Percentiles rank a stretch among this genome's conserved stretches.
These are phyloP conservation scores for Fragilariopsis cylindrus DNA, from an alignment of 108 stramenopile species.

Conservation along the genomic window DNA sequence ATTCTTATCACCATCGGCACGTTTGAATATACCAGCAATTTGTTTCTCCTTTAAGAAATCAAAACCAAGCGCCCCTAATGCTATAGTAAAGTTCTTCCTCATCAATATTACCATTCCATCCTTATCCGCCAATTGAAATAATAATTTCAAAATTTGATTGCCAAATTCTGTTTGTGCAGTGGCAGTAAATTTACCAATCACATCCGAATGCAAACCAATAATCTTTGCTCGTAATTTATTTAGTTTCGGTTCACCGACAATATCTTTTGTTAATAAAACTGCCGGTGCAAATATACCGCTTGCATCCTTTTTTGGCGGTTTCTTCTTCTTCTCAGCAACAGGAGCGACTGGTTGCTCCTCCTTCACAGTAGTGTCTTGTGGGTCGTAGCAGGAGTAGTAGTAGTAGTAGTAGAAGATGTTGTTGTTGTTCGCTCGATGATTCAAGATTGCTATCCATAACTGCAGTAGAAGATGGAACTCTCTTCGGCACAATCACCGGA, in stretches of 20 bases:
- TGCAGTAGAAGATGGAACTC: conserved; percentile 13
- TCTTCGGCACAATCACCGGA: neutral
- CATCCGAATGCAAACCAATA: conserved; percentile 69
- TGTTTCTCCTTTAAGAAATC: conserved; percentile 77
- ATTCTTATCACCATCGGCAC: conserved; percentile 72
- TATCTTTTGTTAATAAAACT: conserved; percentile 53
- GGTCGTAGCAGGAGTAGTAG: neutral
- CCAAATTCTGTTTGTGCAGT: conserved; percentile 70
- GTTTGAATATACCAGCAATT: conserved; percentile 61
- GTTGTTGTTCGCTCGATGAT: neutral
- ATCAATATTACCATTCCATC: conserved; percentile 64
- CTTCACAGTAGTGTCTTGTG: neutral
- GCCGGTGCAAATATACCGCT: conserved; percentile 76
- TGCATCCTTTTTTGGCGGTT: conserved; percentile 6
- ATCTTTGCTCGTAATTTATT: conserved; percentile 78
- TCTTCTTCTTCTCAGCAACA: conserved; percentile 3
- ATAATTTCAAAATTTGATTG: conserved; percentile 42
- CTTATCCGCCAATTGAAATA: conserved; percentile 62
- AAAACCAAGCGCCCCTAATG: conserved; percentile 68
- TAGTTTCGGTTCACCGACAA: conserved; percentile 65
- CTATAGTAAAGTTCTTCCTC: conserved; percentile 50
- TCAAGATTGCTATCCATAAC: neutral
- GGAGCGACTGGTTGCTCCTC: conserved; percentile 25
- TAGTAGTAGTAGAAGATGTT: neutral
- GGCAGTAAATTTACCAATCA: conserved; percentile 73